phyloP scores from a whole-genome alignment of 2,329 filamentous ascomycete genomes.

The Penicillium sp. region DNA sequence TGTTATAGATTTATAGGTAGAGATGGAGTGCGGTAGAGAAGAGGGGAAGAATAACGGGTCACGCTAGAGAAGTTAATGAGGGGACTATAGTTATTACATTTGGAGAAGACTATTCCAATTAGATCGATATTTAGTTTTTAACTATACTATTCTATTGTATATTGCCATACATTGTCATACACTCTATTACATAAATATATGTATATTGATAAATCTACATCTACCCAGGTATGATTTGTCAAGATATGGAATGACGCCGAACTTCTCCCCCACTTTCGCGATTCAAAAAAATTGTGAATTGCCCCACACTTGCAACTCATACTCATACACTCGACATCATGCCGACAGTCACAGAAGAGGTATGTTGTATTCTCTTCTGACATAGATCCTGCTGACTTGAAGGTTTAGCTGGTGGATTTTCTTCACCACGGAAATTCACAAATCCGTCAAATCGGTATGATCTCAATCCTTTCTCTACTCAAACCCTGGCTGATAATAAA shows the following conservation, averaged over 20 bases:
- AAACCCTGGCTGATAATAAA: background rate
- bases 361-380: constrained; percentile 35
- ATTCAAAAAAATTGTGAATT: background rate
- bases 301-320: no score
- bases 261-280: constrained; percentile 1
- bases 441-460: constrained; percentile 73
- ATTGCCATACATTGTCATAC: no score
- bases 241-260: constrained; percentile 1
- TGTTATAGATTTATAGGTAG: background rate
- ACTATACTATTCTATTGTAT: no score
- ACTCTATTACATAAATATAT: no score
- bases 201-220: background rate
- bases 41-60: background rate
- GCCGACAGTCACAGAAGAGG: constrained; percentile 76
- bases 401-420: constrained; percentile 67
- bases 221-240: background rate
- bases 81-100: background rate
- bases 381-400: background rate
- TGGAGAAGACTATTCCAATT: no score
- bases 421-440: constrained; percentile 89
- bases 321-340: constrained; percentile 48
- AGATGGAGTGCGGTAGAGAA: background rate
- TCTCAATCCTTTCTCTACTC: constrained; percentile 13
- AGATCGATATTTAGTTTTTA: no score
- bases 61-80: background rate